Evolutionary conservation across 1,284 basidiomycete genomes (phyloP), one percentile per base, ranked within the genome.

Genomic region (Peniophora sp.): DNA sequence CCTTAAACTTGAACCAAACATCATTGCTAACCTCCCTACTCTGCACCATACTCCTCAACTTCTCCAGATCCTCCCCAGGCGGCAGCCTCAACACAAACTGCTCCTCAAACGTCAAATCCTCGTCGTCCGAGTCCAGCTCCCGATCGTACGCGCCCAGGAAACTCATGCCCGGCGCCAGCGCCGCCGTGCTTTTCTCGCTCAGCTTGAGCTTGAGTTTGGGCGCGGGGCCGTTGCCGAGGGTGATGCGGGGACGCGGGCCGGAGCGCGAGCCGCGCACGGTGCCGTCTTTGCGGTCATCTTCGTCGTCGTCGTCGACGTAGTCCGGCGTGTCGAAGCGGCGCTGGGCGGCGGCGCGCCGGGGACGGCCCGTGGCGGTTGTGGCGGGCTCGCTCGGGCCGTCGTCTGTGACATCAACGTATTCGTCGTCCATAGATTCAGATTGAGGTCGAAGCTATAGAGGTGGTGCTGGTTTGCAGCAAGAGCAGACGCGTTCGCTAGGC

Each of bases 1-100:
- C 93, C 70, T 98, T 94, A 68, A 99, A 98, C 70, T 97, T 98
- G 78, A 99, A 95, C 88, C 92, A 97, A 10, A 98, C 82, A 59
- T 97, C 93, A 58, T 88, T 79, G 10, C 78, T 71, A 24, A 92
- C 76, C 58, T 93, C 89, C 55, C 93, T 81, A 45, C 83, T 73
- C 48, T 81, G 77, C 11, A 96, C 83, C 76, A 91, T 83, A 70
- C 91, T 91, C 60, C 81, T 78, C 53, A 97, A 60, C 57, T 78
- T 84, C 46, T 89, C 85, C 48, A 80, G 81, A 58, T 91, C 88
- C 51, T 89, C 86, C 0, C 89, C 90, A 3, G 85, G 82, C 0
- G 93, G 93, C 74, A 99, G 84, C 39, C 95, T 72, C 27, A 99
- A 72, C 52, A 99, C 86, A 64, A 99, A 97, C 63, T 99, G 96